A percentile compares a stretch with the other conserved stretches of the same genome.
Conservation (phyloP, 164 flowering plant species). For the grape (Vitis vinifera) region ASM3070453v1 NC_081818.1:25711001-25711500, state of each 20-base stretch:
- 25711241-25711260: constrained; percentile 76
- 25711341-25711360: neutral
- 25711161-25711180: constrained; percentile 98
- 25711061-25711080: neutral
- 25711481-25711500: constrained; percentile 87
- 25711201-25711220: constrained; percentile 32
- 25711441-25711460: constrained; percentile 99
- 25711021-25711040: constrained; percentile 10
- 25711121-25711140: neutral
- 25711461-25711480: constrained; percentile 83
- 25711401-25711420: constrained; percentile 47
- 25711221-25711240: constrained; percentile 49
- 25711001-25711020: constrained; percentile 69
- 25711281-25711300: constrained; percentile 38
- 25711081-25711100: no score
- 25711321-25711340: no score
- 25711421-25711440: constrained; percentile 63
- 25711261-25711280: constrained; percentile 95
- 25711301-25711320: constrained; percentile 24
- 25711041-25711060: neutral
- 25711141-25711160: constrained; percentile 46
- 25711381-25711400: constrained; percentile 49
- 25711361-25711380: neutral
- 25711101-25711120: neutral
- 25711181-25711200: constrained; percentile 76